A percentile compares a stretch with the other conserved stretches of the same genome.
These are phyloP conservation scores for Lentinula sp. DNA, from an alignment of 768 basidiomycete species.

Conservation along the genomic window DNA sequence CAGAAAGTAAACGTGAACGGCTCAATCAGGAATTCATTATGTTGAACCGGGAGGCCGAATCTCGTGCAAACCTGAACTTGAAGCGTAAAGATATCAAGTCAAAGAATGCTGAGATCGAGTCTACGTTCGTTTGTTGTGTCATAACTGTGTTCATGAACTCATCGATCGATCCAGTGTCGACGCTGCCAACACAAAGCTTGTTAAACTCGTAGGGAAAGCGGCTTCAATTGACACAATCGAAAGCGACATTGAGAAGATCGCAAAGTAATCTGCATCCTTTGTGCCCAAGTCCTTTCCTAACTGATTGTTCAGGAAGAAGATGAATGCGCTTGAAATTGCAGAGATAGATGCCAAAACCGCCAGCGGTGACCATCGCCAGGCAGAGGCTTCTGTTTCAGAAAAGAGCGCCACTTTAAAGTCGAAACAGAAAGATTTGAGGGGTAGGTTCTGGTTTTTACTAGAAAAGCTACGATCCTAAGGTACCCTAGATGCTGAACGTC, in stretches of 20 bases:
- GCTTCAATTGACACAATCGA: constrained; percentile 66
- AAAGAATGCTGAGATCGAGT: constrained; percentile 61
- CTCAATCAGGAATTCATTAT: constrained; percentile 66
- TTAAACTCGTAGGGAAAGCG: constrained; percentile 57
- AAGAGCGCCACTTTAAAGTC: constrained; percentile 53
- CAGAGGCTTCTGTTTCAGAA: constrained; percentile 56
- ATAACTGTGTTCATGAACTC: constrained; percentile 3
- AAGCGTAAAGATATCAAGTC: constrained; percentile 62
- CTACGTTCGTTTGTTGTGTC: constrained; percentile 18
- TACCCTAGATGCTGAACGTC: constrained; percentile 41
- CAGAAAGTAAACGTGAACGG: constrained; percentile 66
- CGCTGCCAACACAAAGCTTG: constrained; percentile 52
- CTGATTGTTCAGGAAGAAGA: constrained; percentile 49
- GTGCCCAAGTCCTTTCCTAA: background rate
- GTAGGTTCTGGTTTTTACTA: constrained; percentile 28
- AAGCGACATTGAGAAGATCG: constrained; percentile 32
- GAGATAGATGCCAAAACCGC: constrained; percentile 38
- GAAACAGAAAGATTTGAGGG: constrained; percentile 57
- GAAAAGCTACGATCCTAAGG: background rate
- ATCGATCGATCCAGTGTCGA: constrained; percentile 45
- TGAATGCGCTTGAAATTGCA: constrained; percentile 48
- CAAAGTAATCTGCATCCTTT: constrained; percentile 20
- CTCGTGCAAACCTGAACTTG: constrained; percentile 71
- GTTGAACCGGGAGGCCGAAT: constrained; percentile 74
- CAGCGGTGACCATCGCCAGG: constrained; percentile 53